These are phyloP conservation scores for Penicillium tannophilum DNA, from an alignment of 495 filamentous ascomycete genomes.

Conservation along the genomic window DNA sequence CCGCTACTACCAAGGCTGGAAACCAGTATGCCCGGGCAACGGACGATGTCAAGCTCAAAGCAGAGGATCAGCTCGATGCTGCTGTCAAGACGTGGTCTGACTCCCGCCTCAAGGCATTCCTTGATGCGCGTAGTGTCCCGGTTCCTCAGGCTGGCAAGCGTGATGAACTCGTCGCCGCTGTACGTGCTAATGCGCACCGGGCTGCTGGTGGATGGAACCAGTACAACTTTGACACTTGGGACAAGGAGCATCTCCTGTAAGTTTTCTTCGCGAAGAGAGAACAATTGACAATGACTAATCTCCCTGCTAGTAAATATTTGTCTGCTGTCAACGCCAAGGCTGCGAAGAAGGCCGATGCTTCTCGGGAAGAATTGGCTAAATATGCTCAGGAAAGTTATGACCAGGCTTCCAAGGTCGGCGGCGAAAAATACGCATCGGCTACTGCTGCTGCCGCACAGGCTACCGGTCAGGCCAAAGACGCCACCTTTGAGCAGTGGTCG, in stretches of 20 bases:
- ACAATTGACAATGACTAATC: background rate
- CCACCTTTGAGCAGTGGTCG: slow-evolving; percentile 79
- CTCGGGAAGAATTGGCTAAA: slow-evolving; percentile 70
- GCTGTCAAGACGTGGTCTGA: slow-evolving; percentile 70
- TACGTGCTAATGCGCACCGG: slow-evolving; percentile 72
- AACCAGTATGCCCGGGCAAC: slow-evolving; percentile 79
- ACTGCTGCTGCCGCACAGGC: slow-evolving; percentile 71
- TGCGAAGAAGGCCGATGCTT: slow-evolving; percentile 62
- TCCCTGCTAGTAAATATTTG: slow-evolving; percentile 61
- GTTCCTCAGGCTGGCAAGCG: slow-evolving; percentile 76
- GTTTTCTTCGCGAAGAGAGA: slow-evolving; percentile 10
- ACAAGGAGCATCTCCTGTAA: slow-evolving; percentile 72
- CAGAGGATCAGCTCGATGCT: slow-evolving; percentile 67
- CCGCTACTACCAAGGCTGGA: slow-evolving; percentile 79
- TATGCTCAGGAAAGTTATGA: slow-evolving; percentile 72
- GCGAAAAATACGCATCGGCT: slow-evolving; percentile 67
- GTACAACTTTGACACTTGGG: slow-evolving; percentile 87
- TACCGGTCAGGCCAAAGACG: slow-evolving; percentile 69
- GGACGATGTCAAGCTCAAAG: slow-evolving; percentile 63
- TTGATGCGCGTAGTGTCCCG: slow-evolving; percentile 57
- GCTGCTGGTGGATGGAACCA: slow-evolving; percentile 69
- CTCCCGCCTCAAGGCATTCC: slow-evolving; percentile 72
- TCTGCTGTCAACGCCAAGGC: slow-evolving; percentile 68
- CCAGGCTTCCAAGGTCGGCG: slow-evolving; percentile 69
- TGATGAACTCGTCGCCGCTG: slow-evolving; percentile 77